Evolutionary conservation across 257 asterid genomes (phyloP), one percentile per base, ranked within the genome.

Genomic region (Lantana camara): DNA sequence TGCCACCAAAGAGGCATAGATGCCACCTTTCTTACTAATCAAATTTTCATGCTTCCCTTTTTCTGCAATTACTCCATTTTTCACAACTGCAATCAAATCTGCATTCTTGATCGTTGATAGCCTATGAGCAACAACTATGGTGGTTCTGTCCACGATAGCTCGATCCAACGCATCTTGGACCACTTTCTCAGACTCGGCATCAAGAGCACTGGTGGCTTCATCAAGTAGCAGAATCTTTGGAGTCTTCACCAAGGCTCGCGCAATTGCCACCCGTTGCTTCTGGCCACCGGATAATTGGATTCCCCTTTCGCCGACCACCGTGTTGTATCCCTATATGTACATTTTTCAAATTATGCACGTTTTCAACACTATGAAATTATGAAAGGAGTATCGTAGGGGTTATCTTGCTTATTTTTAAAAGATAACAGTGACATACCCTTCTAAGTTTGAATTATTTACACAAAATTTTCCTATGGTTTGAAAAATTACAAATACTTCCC

Each of bases 171-270:
- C 84, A 32, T 65, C 76, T 57, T 81, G 91, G 27, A 84, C 85
- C 0, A 75, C 69, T 17, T 56, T 82, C 75, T 81, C 91, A 0
- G 85, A 84, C 8, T 81, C 85, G 0, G 81, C 70, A 29, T 84
- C 88, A 9, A 84, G 79, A 13, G 91, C 91, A 32, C 80, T 83
- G 0, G 90, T 83, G 9, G 90, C 90, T 60, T 83, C 90, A 17
- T 83, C 90, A 1, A 80, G 82, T 12, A 83, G 73, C 62, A 83
- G 14, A 14, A 83, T 74, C 59, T 64, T 76, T 0, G 87, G 90
- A 55, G 69, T 63, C 68, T 83, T 83, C 27, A 83, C 61, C 34
- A 80, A 55, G 4, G 87, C 87, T 17, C 90, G 80, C n/a, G 85
- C 87, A 46, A 83, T 83, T 7, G 87, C 90, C 2, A 83, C 77